Conservation (phyloP, 2,329 filamentous ascomycete species). For the Pseudogymnoascus sp. region DNA sequence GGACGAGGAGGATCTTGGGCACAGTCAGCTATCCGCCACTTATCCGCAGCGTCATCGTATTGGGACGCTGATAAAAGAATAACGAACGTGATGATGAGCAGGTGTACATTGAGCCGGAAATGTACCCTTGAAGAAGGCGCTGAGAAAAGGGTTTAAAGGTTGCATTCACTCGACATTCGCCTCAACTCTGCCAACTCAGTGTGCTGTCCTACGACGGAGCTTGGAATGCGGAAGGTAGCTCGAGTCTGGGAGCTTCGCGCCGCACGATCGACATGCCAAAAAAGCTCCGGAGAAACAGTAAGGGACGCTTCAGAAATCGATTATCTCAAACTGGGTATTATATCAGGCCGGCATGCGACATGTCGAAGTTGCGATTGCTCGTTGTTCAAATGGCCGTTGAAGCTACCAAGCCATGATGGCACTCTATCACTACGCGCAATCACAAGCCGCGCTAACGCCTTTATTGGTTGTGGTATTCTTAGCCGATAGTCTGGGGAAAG, state of each 20-base stretch:
- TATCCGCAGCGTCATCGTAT: slow-evolving; percentile 12
- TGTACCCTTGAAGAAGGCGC: slow-evolving; percentile 97
- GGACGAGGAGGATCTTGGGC: slow-evolving; percentile 71
- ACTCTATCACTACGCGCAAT: slow-evolving; percentile 6
- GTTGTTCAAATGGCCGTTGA: not conserved
- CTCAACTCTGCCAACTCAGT: not conserved
- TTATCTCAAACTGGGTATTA: not conserved
- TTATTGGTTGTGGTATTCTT: slow-evolving; percentile 7
- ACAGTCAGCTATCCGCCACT: not conserved
- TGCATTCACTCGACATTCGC: slow-evolving; percentile 62
- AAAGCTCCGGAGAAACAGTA: not conserved
- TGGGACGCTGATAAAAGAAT: not conserved
- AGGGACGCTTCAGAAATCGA: not conserved
- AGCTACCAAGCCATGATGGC: slow-evolving; percentile 4
- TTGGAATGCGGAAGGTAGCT: slow-evolving; percentile 2
- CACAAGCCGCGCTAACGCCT: slow-evolving; percentile 5
- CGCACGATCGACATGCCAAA: slow-evolving; percentile 6
- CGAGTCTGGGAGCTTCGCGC: slow-evolving; percentile 5
- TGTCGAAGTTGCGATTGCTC: slow-evolving; percentile 4
- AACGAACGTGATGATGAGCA: slow-evolving; percentile 69
- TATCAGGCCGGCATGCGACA: slow-evolving; percentile 5
- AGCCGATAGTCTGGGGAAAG: slow-evolving; percentile 4
- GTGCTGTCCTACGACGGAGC: slow-evolving; percentile 3
- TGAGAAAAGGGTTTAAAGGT: slow-evolving; percentile 96
- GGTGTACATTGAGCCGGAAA: slow-evolving; percentile 86